Percentiles rank a stretch among this genome's conserved stretches.
These are phyloP conservation scores for Pleurotus giganteus DNA, from an alignment of 768 basidiomycete genomes.

Conservation along the genomic window DNA sequence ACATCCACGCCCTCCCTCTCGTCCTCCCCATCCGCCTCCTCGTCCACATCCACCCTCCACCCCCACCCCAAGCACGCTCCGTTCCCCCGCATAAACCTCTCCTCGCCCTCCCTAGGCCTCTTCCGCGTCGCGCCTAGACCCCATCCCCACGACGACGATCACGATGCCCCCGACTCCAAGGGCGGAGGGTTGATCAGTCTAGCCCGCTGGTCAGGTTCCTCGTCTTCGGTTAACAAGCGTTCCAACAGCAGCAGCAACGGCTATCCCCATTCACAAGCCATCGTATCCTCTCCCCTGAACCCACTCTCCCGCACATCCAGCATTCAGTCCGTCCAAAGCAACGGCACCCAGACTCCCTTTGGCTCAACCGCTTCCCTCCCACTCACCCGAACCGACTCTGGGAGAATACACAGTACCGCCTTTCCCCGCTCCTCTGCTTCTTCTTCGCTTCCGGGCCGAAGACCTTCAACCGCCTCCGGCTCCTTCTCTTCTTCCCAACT, in stretches of 20 bases:
- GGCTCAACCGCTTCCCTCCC: constrained; percentile 7
- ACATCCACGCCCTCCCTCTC: constrained; percentile 7
- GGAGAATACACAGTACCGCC: not conserved
- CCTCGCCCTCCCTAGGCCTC: constrained; percentile 10
- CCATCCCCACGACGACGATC: constrained; percentile 1
- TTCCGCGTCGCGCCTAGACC: not conserved
- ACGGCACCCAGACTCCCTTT: constrained; percentile 1
- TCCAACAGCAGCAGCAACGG: not conserved
- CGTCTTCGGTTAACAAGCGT: not conserved
- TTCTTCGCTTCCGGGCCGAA: constrained; percentile 6
- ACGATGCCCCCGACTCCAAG: not conserved
- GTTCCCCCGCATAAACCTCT: constrained; percentile 1
- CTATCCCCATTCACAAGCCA: not conserved
- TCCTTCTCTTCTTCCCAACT: not conserved
- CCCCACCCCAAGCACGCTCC: constrained; percentile 19
- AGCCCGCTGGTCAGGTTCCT: not conserved
- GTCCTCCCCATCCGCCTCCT: constrained; percentile 22
- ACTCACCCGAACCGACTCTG: constrained; percentile 1
- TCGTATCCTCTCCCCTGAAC: constrained; percentile 5
- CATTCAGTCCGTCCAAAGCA: not conserved
- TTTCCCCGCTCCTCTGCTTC: constrained; percentile 22
- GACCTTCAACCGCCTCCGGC: constrained; percentile 1
- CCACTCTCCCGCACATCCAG: constrained; percentile 13
- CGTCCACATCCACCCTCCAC: constrained; percentile 23
- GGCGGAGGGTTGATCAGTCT: not conserved